Evolutionary conservation across 2,329 filamentous ascomycete species (phyloP).

Genomic region (Colletotrichum cordylinicola): DNA sequence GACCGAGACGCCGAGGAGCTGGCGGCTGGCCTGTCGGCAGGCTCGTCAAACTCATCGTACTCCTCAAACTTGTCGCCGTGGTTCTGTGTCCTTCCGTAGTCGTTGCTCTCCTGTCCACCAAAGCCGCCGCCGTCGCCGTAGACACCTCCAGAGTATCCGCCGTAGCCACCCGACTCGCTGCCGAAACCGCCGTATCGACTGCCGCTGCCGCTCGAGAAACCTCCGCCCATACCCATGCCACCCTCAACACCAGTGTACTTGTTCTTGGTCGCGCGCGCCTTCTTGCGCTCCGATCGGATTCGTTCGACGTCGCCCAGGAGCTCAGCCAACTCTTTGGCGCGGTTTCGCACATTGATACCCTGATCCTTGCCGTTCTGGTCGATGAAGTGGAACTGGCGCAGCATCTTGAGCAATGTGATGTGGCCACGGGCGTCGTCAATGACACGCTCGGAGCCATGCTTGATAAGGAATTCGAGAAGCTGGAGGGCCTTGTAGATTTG

Average conservation of each 20-base stretch:
- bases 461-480: slow-evolving; percentile 94
- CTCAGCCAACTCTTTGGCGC: slow-evolving; percentile 93
- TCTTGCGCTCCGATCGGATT: slow-evolving; percentile 84
- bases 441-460: slow-evolving; percentile 96
- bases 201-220: slow-evolving; percentile 52
- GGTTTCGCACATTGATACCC: slow-evolving; percentile 95
- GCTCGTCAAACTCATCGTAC: slow-evolving; percentile 94
- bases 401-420: slow-evolving; percentile 95
- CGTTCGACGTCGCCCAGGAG: slow-evolving; percentile 91
- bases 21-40: slow-evolving; percentile 51
- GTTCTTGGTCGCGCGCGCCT: slow-evolving; percentile 86
- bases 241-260: slow-evolving; percentile 97
- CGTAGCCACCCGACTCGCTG: slow-evolving; percentile 77
- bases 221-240: slow-evolving; percentile 66
- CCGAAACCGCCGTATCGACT: slow-evolving; percentile 90
- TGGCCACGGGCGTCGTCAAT: slow-evolving; percentile 97
- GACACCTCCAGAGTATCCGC: slow-evolving; percentile 73
- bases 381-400: slow-evolving; percentile 97
- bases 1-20: slow-evolving; percentile 56
- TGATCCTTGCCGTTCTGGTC: slow-evolving; percentile 97
- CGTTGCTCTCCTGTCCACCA: slow-evolving; percentile 76
- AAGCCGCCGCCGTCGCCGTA: slow-evolving; percentile 97
- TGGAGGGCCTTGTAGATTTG: slow-evolving; percentile 99
- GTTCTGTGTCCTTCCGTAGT: slow-evolving; percentile 40
- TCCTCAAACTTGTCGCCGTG: slow-evolving; percentile 86